Evolutionary conservation across 495 filamentous ascomycete genomes (phyloP).

Genomic region (Podospora bellae-mahoneyi): DNA sequence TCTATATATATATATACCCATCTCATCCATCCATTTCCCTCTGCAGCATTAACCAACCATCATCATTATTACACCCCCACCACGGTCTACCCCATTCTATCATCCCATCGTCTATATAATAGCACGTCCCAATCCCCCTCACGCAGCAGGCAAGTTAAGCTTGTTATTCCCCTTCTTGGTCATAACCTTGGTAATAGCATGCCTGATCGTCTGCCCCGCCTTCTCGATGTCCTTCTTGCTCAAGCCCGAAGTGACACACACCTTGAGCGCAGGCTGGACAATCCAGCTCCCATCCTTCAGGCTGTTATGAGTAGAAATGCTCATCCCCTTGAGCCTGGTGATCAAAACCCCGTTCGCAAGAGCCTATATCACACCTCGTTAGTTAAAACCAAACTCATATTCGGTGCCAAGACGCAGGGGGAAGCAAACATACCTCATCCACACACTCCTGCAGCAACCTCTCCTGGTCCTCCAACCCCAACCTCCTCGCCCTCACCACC

Average conservation of each 20-base stretch:
- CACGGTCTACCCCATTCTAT: not conserved
- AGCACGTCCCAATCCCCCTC: not conserved
- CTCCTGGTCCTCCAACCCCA: slow-evolving; percentile 74
- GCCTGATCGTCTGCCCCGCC: slow-evolving; percentile 79
- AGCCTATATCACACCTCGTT: slow-evolving; percentile 42
- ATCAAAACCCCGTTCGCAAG: slow-evolving; percentile 85
- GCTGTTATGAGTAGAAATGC: slow-evolving; percentile 53
- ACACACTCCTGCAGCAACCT: slow-evolving; percentile 81
- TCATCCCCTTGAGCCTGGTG: slow-evolving; percentile 74
- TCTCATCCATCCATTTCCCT: not conserved
- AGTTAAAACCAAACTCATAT: not conserved
- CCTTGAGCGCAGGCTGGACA: slow-evolving; percentile 77
- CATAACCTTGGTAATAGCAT: slow-evolving; percentile 89
- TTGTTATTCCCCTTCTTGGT: slow-evolving; percentile 48
- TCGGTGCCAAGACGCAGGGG: not conserved
- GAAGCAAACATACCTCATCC: slow-evolving; percentile 69
- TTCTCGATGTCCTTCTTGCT: slow-evolving; percentile 94
- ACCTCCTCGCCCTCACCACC: slow-evolving; percentile 64
- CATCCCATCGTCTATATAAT: not conserved
- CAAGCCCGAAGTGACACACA: slow-evolving; percentile 81
- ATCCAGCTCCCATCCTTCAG: slow-evolving; percentile 61
- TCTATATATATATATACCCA: not conserved
- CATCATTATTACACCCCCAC: not conserved
- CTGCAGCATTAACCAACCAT: not conserved
- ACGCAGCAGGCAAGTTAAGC: slow-evolving; percentile 31